These are phyloP conservation scores for Hemisphaericaspora lyxosophila DNA, from an alignment of 1,139 yeast species.

Conservation along the genomic window DNA sequence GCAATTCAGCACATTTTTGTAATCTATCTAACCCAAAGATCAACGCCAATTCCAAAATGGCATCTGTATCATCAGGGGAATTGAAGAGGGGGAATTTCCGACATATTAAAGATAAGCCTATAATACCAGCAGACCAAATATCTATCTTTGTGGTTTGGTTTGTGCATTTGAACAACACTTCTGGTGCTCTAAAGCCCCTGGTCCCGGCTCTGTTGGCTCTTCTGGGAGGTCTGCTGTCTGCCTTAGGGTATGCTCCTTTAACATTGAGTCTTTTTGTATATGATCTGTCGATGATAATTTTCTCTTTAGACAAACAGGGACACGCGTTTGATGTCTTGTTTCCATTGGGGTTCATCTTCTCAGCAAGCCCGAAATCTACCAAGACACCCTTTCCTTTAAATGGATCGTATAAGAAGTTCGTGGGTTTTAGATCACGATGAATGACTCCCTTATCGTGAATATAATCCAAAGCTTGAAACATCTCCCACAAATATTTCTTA, in stretches of 20 bases:
- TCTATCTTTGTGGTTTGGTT: conserved; percentile 82
- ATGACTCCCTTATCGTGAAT: conserved; percentile 76
- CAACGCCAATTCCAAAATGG: conserved; percentile 79
- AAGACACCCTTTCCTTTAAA: conserved; percentile 75
- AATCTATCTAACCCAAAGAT: conserved; percentile 78
- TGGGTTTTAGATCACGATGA: conserved; percentile 89
- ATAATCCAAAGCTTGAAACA: conserved; percentile 71
- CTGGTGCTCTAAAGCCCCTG: conserved; percentile 94
- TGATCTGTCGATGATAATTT: conserved; percentile 20
- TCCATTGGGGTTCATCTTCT: conserved; percentile 30
- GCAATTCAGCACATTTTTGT: conserved; percentile 75
- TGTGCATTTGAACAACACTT: conserved; percentile 83
- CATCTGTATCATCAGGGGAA: conserved; percentile 90
- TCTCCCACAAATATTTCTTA: conserved; percentile 74
- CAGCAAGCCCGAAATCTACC: conserved; percentile 93
- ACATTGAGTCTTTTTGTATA: conserved; percentile 38
- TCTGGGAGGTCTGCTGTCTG: conserved; percentile 81
- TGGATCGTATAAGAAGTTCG: conserved; percentile 81
- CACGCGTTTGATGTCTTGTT: conserved; percentile 22
- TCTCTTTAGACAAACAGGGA: conserved; percentile 33
- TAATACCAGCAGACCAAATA: conserved; percentile 92
- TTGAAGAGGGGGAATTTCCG: conserved; percentile 84
- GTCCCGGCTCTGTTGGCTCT: conserved; percentile 98
- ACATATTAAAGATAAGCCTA: conserved; percentile 68
- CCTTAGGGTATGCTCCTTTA: conserved; percentile 73